Evolutionary conservation across 441 rosid species (phyloP).

Genomic region (Corymbia calophylla): DNA sequence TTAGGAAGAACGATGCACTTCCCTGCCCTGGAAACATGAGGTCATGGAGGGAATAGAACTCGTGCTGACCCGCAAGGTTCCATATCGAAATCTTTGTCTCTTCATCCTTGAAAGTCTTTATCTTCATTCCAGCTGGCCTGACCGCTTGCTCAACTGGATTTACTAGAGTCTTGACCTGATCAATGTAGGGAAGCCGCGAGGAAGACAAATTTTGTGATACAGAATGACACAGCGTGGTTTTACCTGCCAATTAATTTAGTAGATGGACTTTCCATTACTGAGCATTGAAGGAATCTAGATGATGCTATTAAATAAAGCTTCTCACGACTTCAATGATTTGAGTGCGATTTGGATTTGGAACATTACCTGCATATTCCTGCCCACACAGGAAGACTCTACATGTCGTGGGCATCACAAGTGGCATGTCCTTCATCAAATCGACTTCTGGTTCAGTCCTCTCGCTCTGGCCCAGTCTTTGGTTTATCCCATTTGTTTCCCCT

Average conservation of each 20-base stretch:
- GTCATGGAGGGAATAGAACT: constrained; percentile 82
- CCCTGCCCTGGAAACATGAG: constrained; percentile 92
- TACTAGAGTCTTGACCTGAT: constrained; percentile 71
- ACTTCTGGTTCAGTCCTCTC: constrained; percentile 36
- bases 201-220: constrained; percentile 60
- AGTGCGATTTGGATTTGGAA: not conserved
- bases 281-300: not conserved
- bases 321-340: not conserved
- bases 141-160: constrained; percentile 90
- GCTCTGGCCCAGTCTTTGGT: constrained; percentile 73
- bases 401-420: constrained; percentile 75
- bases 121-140: constrained; percentile 74
- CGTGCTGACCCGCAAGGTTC: constrained; percentile 96
- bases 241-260: constrained; percentile 32
- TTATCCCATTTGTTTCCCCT: constrained; percentile 63
- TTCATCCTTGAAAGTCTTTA: constrained; percentile 75
- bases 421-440: constrained; percentile 81
- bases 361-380: constrained; percentile 80
- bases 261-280: not conserved
- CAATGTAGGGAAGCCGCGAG: constrained; percentile 64
- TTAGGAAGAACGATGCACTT: constrained; percentile 72
- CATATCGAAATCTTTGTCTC: constrained; percentile 77
- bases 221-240: constrained; percentile 73
- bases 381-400: constrained; percentile 91
- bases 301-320: not conserved